A percentile compares a stretch with the other conserved stretches of the same genome.
These are phyloP conservation scores for Podospora bellae-mahoneyi DNA, from an alignment of 495 filamentous ascomycete genomes.

Conservation along the genomic window DNA sequence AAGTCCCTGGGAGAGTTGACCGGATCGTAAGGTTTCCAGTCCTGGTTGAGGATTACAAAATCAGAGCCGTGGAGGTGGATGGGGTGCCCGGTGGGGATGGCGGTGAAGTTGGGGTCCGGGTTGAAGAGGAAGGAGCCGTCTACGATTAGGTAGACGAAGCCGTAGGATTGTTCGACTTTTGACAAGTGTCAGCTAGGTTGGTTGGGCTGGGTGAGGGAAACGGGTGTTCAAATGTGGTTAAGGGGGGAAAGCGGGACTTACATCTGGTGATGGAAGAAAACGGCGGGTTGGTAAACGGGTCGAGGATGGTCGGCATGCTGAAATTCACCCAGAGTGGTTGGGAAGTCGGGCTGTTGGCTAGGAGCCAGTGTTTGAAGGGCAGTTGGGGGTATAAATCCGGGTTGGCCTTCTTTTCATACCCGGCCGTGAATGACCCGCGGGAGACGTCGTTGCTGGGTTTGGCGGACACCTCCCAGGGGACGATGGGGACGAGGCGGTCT, in stretches of 20 bases:
- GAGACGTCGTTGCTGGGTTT: constrained; percentile 12
- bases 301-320: constrained; percentile 11
- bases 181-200: neutral
- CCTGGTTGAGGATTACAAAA: constrained; percentile 46
- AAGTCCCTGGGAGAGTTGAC: constrained; percentile 32
- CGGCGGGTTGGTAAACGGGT: neutral
- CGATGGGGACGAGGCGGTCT: constrained; percentile 6
- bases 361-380: constrained; percentile 11
- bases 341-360: neutral
- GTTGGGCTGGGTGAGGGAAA: neutral
- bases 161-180: constrained; percentile 10
- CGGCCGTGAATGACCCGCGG: constrained; percentile 10
- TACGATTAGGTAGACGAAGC: constrained; percentile 18
- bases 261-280: constrained; percentile 7
- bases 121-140: constrained; percentile 10
- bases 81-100: constrained; percentile 21
- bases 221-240: neutral
- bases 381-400: neutral
- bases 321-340: constrained; percentile 18
- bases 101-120: neutral
- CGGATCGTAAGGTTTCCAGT: constrained; percentile 19
- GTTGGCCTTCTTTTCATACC: constrained; percentile 4
- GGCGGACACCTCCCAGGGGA: constrained; percentile 10
- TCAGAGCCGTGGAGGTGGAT: constrained; percentile 54
- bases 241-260: neutral